Base-by-base conservation (phyloP, 805 yeast genomes). In the Teunomyces panamensis region DNA sequence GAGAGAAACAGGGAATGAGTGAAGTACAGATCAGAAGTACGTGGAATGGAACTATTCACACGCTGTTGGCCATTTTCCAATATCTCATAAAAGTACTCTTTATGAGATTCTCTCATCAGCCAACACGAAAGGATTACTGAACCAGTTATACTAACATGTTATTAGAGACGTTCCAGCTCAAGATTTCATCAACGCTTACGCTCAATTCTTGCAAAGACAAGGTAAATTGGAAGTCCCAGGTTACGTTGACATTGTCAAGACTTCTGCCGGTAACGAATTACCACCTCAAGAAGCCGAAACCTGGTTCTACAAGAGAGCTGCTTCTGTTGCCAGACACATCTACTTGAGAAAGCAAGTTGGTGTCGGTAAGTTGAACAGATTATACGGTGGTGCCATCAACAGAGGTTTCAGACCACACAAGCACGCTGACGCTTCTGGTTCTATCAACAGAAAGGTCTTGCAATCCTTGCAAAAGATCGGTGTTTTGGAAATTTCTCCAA, bases 301-400 rank as follows among this genome's bases (percentile, higher is more conserved):
- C 73, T 94, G 99, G 99, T 92, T 89, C 88, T 92, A 92, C 96
- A 89, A 88, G 89, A 88, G 99, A 80, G 96, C 99, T 69, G 99
- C 99, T 71, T 92, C 99, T 54, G 90, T 91, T 77, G 99, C 99
- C 73, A 94, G 99, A 84, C 99, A 94, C 91, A 85, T 94, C 79
- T 94, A 94, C 96, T 84, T 94, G 80, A 90, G 97, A 88, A 94
- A 94, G 82, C 88, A 88, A 68, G 96, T 94, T 69, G 99, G 99
- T 87, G 96, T 92, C 67, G 99, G 99, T 84, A 88, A 88, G 74
- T 85, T 94, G 74, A 92, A 92, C 96, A 94, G 89, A 81, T 83
- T 89, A 69, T 94, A 94, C 94, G 99, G 99, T 80, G 95, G 96
- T 81, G 90, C 98, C 70, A 81, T 85, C 78, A 92, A 90, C 96